Conservation (phyloP, 2,329 filamentous ascomycete species). For the Exophiala bonariae region DNA sequence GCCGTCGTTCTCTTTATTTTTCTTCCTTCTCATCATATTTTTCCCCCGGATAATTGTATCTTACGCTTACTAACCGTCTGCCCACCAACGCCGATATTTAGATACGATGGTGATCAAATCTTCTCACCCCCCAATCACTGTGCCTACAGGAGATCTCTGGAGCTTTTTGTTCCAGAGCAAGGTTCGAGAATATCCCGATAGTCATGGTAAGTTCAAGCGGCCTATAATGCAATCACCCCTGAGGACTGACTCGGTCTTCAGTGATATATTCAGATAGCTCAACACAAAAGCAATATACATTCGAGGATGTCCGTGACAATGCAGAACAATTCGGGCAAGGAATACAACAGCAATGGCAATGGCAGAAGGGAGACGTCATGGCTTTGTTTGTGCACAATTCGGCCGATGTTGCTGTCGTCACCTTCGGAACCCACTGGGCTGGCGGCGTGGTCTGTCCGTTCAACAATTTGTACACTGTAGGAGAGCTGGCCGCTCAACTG, state of each 20-base stretch:
- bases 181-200: conserved; percentile 9
- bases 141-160: conserved; percentile 78
- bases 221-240: not conserved
- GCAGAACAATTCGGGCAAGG: conserved; percentile 76
- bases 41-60: too few relatives aligned
- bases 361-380: conserved; percentile 80
- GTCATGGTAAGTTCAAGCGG: conserved; percentile 7
- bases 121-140: conserved; percentile 61
- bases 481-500: conserved; percentile 82
- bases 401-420: conserved; percentile 73
- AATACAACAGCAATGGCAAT: conserved; percentile 62
- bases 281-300: conserved; percentile 66
- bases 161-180: conserved; percentile 45
- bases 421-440: conserved; percentile 78
- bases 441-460: conserved; percentile 78
- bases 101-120: conserved; percentile 68
- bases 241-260: conserved; percentile 3
- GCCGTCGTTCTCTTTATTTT: too few relatives aligned
- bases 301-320: conserved; percentile 62
- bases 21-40: too few relatives aligned
- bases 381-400: conserved; percentile 80
- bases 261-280: conserved; percentile 48
- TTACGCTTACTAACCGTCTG: too few relatives aligned
- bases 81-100: too few relatives aligned
- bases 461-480: conserved; percentile 80